Evolutionary conservation across 352 stramenopile species (phyloP), one percentile per base, ranked within the genome.

Genomic region (Phytophthora sojae): DNA sequence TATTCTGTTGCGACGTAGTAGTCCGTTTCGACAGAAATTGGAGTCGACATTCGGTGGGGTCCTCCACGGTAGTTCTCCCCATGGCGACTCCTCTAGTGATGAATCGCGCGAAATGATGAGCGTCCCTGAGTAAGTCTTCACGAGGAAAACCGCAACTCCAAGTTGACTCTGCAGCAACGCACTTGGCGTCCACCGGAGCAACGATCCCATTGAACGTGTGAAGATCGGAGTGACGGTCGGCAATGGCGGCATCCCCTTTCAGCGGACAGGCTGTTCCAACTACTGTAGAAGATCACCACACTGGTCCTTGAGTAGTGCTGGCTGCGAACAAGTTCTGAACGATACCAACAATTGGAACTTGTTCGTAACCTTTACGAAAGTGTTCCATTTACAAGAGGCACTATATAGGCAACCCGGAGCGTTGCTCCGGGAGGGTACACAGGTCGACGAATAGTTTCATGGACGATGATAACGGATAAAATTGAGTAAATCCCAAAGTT

Each of bases 221-320:
- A 23, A 85, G 55, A 45, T 68, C 73, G 30, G 69, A 64, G 51
- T 80, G 68, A 65, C 81, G 87, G 32, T 71, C 67, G 4, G 62
- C 37, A 9, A 54, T 63, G 4, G 79, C 72, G 29, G 65, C 37
- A 25, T 83, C 71, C 30, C 71, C 79, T 58, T 80, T 75, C 37
- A 69, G 62, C 49, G 81, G 81, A 64, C 81, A 89, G 1, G 66
- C 71, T 12, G 25, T 74, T 23, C 81, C 79, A 26, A 51, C 57
- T 1, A 21, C 21, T 21, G 21, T 0, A 77, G 81, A n/a, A 61
- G 11, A 0, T 49, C 32, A 4, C 77, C 79, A 4, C 8, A 82
- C 50, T 5, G 61, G 15, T 32, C 77, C 82, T n/a, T 69, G 67
- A 25, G 70, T n/a, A n/a, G n/a, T n/a, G n/a, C n/a, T n/a, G n/a